These are phyloP conservation scores for Sarocladium strictum DNA, from an alignment of 2,329 filamentous ascomycete species.

Conservation along the genomic window DNA sequence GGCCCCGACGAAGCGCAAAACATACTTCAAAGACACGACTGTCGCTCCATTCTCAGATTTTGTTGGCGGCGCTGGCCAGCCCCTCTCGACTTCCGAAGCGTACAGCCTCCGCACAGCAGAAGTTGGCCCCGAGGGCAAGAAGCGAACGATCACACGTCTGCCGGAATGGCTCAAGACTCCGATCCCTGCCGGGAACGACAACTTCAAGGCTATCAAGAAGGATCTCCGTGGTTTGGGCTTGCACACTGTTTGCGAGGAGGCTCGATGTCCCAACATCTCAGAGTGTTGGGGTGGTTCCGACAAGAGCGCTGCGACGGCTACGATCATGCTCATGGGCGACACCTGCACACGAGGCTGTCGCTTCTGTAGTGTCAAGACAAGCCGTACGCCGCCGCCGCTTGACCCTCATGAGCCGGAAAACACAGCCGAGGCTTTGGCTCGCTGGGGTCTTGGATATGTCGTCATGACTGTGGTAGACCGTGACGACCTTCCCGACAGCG, in stretches of 20 bases:
- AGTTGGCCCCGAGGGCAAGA: constrained; percentile 57
- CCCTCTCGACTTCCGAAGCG: constrained; percentile 46
- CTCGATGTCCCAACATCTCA: constrained; percentile 92
- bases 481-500: constrained; percentile 85
- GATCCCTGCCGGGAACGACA: constrained; percentile 72
- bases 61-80: constrained; percentile 33
- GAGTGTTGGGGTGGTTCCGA: constrained; percentile 94
- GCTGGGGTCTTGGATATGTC: constrained; percentile 95
- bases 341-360: constrained; percentile 94
- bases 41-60: constrained; percentile 56
- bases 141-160: constrained; percentile 64
- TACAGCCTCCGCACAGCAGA: constrained; percentile 57
- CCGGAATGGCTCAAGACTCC: constrained; percentile 96
- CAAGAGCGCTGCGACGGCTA: constrained; percentile 88
- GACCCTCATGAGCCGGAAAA: constrained; percentile 97
- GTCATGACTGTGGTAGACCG: constrained; percentile 91
- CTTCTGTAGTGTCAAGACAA: constrained; percentile 96
- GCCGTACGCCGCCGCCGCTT: constrained; percentile 65
- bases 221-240: constrained; percentile 84
- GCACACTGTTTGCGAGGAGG: constrained; percentile 97
- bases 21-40: constrained; percentile 55
- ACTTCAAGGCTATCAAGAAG: constrained; percentile 92
- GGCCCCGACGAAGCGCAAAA: constrained; percentile 27
- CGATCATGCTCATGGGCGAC: constrained; percentile 99
- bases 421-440: constrained; percentile 82